phyloP scores from a whole-genome alignment of 768 basidiomycete genomes.

The Lactarius sp. region DNA sequence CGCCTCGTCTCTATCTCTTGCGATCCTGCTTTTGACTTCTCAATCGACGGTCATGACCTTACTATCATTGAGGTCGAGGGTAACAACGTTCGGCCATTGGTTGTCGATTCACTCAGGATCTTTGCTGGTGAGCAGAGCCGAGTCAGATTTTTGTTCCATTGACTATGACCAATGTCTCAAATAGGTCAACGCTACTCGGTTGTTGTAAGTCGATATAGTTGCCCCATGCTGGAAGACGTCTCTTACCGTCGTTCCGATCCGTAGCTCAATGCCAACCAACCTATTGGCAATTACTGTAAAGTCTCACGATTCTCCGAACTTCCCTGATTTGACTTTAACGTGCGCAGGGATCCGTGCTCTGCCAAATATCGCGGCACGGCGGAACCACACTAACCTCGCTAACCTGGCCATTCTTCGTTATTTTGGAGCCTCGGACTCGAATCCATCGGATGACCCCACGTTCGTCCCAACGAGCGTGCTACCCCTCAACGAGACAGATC shows the following conservation, averaged over 20 bases:
- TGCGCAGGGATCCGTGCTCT: constrained; percentile 16
- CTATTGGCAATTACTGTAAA: constrained; percentile 13
- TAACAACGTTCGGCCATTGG: constrained; percentile 22
- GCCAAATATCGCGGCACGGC: neutral
- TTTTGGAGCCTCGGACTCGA: too few species aligned
- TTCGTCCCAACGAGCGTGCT: neutral
- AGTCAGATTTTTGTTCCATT: neutral
- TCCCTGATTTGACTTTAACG: neutral
- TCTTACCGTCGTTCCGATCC: neutral
- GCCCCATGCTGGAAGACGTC: neutral
- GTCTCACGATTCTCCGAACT: neutral
- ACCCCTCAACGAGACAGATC: constrained; percentile 6
- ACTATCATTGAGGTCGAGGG: constrained; percentile 33
- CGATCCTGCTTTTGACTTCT: constrained; percentile 31
- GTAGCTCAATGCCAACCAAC: constrained; percentile 27
- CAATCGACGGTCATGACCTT: constrained; percentile 29
- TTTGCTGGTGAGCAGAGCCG: constrained; percentile 24
- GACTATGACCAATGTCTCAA: neutral
- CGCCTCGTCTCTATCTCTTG: constrained; percentile 50
- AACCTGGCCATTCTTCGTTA: constrained; percentile 27
- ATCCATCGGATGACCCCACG: neutral
- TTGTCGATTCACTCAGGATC: constrained; percentile 28
- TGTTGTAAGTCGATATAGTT: constrained; percentile 22
- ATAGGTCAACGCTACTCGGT: constrained; percentile 30
- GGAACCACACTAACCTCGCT: constrained; percentile 1